Base-by-base conservation (phyloP, 2,329 filamentous ascomycete species). In the Pestalotiopsis sp. region DNA sequence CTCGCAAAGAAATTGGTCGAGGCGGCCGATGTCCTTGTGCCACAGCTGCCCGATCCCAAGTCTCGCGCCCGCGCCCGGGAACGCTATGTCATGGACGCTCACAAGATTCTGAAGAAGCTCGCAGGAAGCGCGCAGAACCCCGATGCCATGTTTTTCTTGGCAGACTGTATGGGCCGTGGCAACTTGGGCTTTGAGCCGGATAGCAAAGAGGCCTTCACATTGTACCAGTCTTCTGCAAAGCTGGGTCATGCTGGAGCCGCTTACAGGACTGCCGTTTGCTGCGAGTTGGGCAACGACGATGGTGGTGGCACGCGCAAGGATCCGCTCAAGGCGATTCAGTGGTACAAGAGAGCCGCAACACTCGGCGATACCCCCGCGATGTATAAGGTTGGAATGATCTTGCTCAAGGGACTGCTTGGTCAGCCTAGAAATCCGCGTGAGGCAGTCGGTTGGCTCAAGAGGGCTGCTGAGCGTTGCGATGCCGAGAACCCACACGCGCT, bases 321-420 rank as follows among this genome's bases (percentile, higher is more conserved):
- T 75, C 93, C 94, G 0, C 81, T 95, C 71, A 98, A 98, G 81
- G 95, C 96, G 1, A 94, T 98, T 22, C 95, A 98, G 78, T 99
- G 96, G 96, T 99, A 99, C 80, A 94, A 95, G 78, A 92, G 94
- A 57, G 94, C 96, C 6, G 95, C 96, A 11, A 91, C 92, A 13
- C 85, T 98, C 2, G 95, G 96, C 3, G 95, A 99, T 75, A 91
- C 92, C 1, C 92, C 95, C 0, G 96, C 94, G 38, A 97, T 98
- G 94, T 99, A 98, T 83, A 99, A 99, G 81, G 90, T 98, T 80
- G 96, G 96, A 68, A 97, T 98, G 91, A 97, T 99, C 72, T 83
- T 93, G 70, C 87, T 98, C 66, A 98, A 98, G 79, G 96, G 95
- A 11, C 85, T 98, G 35, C 86, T 99, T n/a, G 94, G 94, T 3